A percentile compares a stretch with the other conserved stretches of the same genome.
phyloP scores from a whole-genome alignment of 2,329 filamentous ascomycete species.

The Diaporthe sp. region DNA sequence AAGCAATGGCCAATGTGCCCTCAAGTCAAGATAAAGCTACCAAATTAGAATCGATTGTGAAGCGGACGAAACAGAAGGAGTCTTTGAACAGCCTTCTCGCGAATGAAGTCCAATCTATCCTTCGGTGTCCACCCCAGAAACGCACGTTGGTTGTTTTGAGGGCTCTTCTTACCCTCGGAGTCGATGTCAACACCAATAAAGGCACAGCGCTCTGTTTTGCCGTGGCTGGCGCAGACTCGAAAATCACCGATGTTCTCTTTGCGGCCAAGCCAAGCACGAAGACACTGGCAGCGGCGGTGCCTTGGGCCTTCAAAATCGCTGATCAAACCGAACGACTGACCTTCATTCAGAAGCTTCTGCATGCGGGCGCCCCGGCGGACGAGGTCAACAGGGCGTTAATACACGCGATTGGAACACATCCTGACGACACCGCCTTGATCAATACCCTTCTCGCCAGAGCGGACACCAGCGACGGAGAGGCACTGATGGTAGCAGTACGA shows the following conservation, averaged over 20 bases:
- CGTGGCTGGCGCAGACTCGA: conserved; percentile 60
- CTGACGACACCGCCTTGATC: conserved; percentile 65
- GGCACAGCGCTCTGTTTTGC: conserved; percentile 66
- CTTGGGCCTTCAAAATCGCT: conserved; percentile 64
- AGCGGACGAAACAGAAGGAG: conserved; percentile 58
- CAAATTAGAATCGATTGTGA: conserved; percentile 65
- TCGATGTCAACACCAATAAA: conserved; percentile 68
- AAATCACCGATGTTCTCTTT: conserved; percentile 65
- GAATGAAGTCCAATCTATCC: conserved; percentile 63
- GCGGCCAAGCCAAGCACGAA: conserved; percentile 55
- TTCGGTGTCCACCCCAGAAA: conserved; percentile 54
- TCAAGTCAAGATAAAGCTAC: conserved; percentile 61
- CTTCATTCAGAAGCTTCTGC: conserved; percentile 64
- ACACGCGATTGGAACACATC: conserved; percentile 63
- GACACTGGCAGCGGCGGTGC: conserved; percentile 65
- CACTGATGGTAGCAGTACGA: conserved; percentile 61
- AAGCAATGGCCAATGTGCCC: conserved; percentile 58
- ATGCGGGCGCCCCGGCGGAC: conserved; percentile 61
- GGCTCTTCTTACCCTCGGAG: conserved; percentile 64
- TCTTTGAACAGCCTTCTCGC: conserved; percentile 62
- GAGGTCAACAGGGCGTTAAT: conserved; percentile 67
- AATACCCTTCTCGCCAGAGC: conserved; percentile 60
- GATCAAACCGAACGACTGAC: conserved; percentile 66
- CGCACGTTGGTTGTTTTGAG: conserved; percentile 61
- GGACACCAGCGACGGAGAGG: conserved; percentile 65